Evolutionary conservation across 2,329 filamentous ascomycete genomes (phyloP), one percentile per base, ranked within the genome.

Genomic region (Cryoendolithus antarcticus): DNA sequence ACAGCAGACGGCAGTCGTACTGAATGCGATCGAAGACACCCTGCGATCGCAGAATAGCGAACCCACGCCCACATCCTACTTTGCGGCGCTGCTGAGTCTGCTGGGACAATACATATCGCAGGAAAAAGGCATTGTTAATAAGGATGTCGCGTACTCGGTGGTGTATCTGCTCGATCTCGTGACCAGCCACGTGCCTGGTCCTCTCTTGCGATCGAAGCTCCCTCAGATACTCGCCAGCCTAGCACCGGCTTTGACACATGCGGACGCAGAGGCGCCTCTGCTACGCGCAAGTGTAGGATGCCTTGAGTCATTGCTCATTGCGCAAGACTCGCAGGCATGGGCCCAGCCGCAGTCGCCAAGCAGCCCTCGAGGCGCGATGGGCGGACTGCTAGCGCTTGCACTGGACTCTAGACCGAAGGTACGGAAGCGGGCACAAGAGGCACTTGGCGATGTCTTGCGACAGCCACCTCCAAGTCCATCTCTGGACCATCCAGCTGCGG

Each of bases 121-220:
- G 34, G 62, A 67, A 47, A 65, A 71, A 40, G 80, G 77, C 38
- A 75, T 77, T 39, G 69, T 82, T 40, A 89, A 89, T 58, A 83
- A 84, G 59, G 86, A 93, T 48, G 69, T 93, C 44, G 82, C 84
- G 27, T 78, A 82, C 13, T 84, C 89, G 2, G 82, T 93, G 48
- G 82, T 98, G 51, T 98, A 98, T 63, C 79, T 98, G 10, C 85
- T 98, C 66, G 89, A 98, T 63, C 70, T 93, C 49, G 76, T 95
- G 51, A 91, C 86, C 10, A 82, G 83, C 43, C 83, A 80, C 64
- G 79, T 88, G 45, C 86, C 91, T 39, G 75, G 84, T 45, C 77
- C 88, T 44, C 78, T 98, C 43, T 80, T 98, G 41, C 84, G 88
- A 55, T 82, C 86, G 49, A 95, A 96, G 62, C 98, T 98, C 66